Evolutionary conservation across 1,284 basidiomycete genomes (phyloP).

Genomic region (Xerocomus amazonicus): DNA sequence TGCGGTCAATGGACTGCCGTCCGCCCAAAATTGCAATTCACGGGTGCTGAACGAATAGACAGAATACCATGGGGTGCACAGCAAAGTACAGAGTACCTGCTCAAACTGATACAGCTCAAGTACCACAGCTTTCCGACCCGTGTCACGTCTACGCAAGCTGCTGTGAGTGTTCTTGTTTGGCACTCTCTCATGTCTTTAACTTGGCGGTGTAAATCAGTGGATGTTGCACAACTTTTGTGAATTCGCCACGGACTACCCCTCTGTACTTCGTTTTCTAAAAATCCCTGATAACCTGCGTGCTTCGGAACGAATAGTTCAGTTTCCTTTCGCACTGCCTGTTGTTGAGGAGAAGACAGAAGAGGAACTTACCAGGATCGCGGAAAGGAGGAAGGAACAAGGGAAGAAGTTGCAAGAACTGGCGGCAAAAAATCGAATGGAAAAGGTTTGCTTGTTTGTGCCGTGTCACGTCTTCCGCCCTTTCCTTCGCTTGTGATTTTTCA

Average conservation of each 20-base stretch:
- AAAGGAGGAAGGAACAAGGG: slow-evolving; percentile 83
- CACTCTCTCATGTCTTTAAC: background rate
- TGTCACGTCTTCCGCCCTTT: no score
- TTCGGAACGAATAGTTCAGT: slow-evolving; percentile 76
- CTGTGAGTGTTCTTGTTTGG: slow-evolving; percentile 37
- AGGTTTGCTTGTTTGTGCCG: slow-evolving; percentile 46
- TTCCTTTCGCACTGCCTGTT: slow-evolving; percentile 72
- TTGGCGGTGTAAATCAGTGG: slow-evolving; percentile 50
- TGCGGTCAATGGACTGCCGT: background rate
- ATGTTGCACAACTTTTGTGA: slow-evolving; percentile 89
- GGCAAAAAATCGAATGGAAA: slow-evolving; percentile 83
- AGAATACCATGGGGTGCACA: slow-evolving; percentile 94
- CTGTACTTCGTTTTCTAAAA: slow-evolving; percentile 61
- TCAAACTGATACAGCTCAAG: slow-evolving; percentile 85
- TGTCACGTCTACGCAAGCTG: slow-evolving; percentile 53
- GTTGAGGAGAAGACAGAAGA: slow-evolving; percentile 90
- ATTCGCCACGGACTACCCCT: slow-evolving; percentile 77
- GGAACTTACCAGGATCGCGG: slow-evolving; percentile 74
- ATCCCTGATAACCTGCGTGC: slow-evolving; percentile 55
- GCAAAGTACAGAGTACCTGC: slow-evolving; percentile 87
- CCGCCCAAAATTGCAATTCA: background rate
- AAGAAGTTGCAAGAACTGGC: slow-evolving; percentile 89
- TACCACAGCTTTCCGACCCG: slow-evolving; percentile 84
- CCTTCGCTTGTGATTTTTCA: no score
- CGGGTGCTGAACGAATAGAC: slow-evolving; percentile 4